These are phyloP conservation scores for Lantana camara DNA, from an alignment of 257 asterid species.

Conservation along the genomic window DNA sequence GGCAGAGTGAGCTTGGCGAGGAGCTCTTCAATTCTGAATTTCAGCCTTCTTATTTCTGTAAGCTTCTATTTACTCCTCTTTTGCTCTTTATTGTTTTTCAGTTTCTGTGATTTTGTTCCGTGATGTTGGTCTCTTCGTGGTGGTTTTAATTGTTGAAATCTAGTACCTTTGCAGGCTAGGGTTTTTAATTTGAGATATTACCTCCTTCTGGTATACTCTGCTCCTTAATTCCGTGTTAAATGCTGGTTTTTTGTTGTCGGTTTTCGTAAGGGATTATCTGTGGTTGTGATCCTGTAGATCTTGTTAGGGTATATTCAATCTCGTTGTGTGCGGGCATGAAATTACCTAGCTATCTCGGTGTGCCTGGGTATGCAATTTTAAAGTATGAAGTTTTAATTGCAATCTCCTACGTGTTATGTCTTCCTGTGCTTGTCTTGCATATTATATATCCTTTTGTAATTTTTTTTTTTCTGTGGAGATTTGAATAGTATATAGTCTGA, in stretches of 20 bases:
- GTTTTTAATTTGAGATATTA: constrained; percentile 32
- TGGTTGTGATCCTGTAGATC: constrained; percentile 19
- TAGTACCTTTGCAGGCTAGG: constrained; percentile 39
- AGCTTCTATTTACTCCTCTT: constrained; percentile 23
- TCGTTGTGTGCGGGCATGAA: constrained; percentile 5
- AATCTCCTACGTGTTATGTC: background rate
- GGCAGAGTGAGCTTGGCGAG: constrained; percentile 26
- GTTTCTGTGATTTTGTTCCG: constrained; percentile 6
- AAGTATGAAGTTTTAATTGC: background rate
- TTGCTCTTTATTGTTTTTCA: background rate
- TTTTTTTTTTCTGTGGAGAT: constrained; percentile 2
- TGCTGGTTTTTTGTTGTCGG: background rate
- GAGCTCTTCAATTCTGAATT: constrained; percentile 25
- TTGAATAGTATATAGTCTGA: background rate
- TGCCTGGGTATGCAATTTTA: constrained; percentile 1
- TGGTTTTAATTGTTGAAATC: background rate
- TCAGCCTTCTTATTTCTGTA: constrained; percentile 37
- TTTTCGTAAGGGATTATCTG: constrained; percentile 18
- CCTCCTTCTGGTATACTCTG: constrained; percentile 2
- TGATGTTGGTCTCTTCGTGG: background rate
- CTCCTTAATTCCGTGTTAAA: background rate
- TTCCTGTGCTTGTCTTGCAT: background rate
- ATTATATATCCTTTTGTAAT: background rate
- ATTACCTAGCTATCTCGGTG: background rate
- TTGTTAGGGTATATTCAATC: constrained; percentile 22